Conservation (phyloP, 2,329 filamentous ascomycete genomes). For the Davidsoniella neocaledoniae region DNA sequence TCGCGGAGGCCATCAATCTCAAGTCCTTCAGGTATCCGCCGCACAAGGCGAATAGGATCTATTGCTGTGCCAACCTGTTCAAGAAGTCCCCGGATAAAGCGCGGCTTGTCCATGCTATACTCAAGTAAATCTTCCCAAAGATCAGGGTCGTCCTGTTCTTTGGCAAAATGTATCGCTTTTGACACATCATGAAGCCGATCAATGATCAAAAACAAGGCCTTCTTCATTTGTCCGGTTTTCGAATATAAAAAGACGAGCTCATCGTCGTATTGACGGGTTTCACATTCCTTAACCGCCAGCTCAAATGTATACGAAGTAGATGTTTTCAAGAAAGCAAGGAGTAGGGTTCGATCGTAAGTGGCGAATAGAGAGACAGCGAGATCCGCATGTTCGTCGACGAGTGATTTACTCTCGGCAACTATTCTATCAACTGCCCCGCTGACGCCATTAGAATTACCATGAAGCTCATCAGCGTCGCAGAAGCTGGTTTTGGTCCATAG, state of each 20-base stretch:
- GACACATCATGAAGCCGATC: conserved; percentile 81
- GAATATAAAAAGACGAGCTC: conserved; percentile 93
- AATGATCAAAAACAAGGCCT: conserved; percentile 82
- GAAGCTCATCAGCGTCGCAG: conserved; percentile 24
- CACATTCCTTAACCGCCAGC: conserved; percentile 62
- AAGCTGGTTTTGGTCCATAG: conserved; percentile 54
- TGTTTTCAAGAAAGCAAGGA: conserved; percentile 75
- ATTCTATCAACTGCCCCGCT: conserved; percentile 31
- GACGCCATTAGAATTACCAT: not conserved
- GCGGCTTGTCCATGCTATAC: conserved; percentile 95
- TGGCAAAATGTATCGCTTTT: conserved; percentile 86
- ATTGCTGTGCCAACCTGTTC: conserved; percentile 91
- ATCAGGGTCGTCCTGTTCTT: conserved; percentile 79
- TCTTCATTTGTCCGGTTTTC: conserved; percentile 86
- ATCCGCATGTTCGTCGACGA: conserved; percentile 79
- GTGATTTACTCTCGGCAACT: conserved; percentile 40
- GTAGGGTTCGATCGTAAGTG: conserved; percentile 56
- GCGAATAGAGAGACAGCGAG: conserved; percentile 76
- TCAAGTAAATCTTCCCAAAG: conserved; percentile 89
- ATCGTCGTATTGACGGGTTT: conserved; percentile 62
- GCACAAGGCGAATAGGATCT: conserved; percentile 76
- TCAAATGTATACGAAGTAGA: conserved; percentile 84
- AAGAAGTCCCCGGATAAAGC: conserved; percentile 79
- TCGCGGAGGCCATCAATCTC: conserved; percentile 84
- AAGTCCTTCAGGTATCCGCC: conserved; percentile 79